Percentiles rank a stretch among this genome's conserved stretches.
Evolutionary conservation across 1,284 basidiomycete species (phyloP).

Genomic region (Coriolopsis trogii): DNA sequence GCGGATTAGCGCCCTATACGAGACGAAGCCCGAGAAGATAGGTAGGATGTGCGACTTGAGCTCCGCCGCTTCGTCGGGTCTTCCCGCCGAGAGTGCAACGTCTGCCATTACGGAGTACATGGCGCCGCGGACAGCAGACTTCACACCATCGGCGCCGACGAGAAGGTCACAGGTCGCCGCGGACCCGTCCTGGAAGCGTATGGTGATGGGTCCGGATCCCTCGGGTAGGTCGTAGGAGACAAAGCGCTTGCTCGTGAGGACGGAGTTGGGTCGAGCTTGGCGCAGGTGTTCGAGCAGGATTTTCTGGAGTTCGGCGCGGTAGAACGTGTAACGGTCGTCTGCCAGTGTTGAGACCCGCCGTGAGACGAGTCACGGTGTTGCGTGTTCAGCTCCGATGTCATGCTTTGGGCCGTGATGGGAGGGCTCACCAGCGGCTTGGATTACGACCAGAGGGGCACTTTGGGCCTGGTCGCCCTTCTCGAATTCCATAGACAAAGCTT

Average conservation of each 20-base stretch:
- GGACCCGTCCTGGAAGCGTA: conserved; percentile 41
- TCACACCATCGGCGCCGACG: conserved; percentile 49
- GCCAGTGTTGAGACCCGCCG: conserved; percentile 25
- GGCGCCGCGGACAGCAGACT: conserved; percentile 44
- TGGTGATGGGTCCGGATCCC: conserved; percentile 11
- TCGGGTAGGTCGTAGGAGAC: conserved; percentile 28
- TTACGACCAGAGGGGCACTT: too few species aligned
- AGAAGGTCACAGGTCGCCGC: conserved; percentile 44
- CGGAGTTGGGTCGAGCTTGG: neutral
- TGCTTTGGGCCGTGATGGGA: too few species aligned
- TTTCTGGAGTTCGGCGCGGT: conserved; percentile 54
- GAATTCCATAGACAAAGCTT: too few species aligned
- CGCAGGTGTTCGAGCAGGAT: conserved; percentile 43
- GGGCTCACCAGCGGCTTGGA: too few species aligned
- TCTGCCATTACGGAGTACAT: conserved; percentile 30
- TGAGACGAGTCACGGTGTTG: neutral
- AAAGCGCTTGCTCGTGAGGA: conserved; percentile 5
- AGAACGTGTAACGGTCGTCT: conserved; percentile 47
- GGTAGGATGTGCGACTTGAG: conserved; percentile 5
- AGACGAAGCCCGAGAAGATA: conserved; percentile 16
- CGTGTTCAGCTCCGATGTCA: neutral
- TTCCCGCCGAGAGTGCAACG: neutral
- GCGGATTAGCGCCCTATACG: conserved; percentile 17
- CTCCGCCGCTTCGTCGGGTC: neutral
- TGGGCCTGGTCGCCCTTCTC: too few species aligned